Percentiles rank a stretch among this genome's conserved stretches.
Conservation (phyloP, 2,329 filamentous ascomycete species). For the Pseudogymnoascus sp. region DNA sequence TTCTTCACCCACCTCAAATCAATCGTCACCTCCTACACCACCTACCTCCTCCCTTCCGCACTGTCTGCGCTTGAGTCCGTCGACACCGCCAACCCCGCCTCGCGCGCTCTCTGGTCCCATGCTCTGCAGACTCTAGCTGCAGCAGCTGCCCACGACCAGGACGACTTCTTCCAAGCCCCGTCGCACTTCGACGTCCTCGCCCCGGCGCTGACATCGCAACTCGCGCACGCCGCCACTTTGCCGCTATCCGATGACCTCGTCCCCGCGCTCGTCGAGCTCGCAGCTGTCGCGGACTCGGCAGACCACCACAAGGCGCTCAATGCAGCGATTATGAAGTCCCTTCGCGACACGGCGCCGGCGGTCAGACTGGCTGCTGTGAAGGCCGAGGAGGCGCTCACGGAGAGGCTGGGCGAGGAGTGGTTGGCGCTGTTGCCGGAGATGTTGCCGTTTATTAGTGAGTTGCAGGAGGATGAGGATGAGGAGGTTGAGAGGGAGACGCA, state of each 20-base stretch:
- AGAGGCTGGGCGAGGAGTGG: slow-evolving; percentile 86
- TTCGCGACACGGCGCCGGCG: slow-evolving; percentile 62
- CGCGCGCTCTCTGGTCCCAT: slow-evolving; percentile 57
- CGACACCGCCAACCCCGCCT: slow-evolving; percentile 37
- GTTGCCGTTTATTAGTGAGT: slow-evolving; percentile 88
- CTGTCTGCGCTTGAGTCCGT: slow-evolving; percentile 50
- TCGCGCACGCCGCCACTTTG: slow-evolving; percentile 39
- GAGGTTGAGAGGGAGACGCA: slow-evolving; percentile 82
- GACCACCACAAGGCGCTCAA: slow-evolving; percentile 92
- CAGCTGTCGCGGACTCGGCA: slow-evolving; percentile 69
- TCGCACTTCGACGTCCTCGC: slow-evolving; percentile 72
- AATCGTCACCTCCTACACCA: slow-evolving; percentile 86
- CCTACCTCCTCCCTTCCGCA: slow-evolving; percentile 71
- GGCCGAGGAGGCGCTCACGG: slow-evolving; percentile 71
- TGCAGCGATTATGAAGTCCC: slow-evolving; percentile 62
- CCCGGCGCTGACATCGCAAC: slow-evolving; percentile 60
- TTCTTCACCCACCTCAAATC: slow-evolving; percentile 87
- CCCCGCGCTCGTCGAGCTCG: slow-evolving; percentile 71
- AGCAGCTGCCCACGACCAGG: slow-evolving; percentile 82
- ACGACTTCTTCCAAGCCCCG: slow-evolving; percentile 92
- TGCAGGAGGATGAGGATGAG: slow-evolving; percentile 96
- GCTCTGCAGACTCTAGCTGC: slow-evolving; percentile 64
- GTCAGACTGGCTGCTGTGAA: slow-evolving; percentile 76
- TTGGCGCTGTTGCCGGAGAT: slow-evolving; percentile 85
- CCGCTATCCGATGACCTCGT: slow-evolving; percentile 49